Evolutionary conservation across 768 basidiomycete genomes (phyloP).

Genomic region (Lactarius akahatsu): DNA sequence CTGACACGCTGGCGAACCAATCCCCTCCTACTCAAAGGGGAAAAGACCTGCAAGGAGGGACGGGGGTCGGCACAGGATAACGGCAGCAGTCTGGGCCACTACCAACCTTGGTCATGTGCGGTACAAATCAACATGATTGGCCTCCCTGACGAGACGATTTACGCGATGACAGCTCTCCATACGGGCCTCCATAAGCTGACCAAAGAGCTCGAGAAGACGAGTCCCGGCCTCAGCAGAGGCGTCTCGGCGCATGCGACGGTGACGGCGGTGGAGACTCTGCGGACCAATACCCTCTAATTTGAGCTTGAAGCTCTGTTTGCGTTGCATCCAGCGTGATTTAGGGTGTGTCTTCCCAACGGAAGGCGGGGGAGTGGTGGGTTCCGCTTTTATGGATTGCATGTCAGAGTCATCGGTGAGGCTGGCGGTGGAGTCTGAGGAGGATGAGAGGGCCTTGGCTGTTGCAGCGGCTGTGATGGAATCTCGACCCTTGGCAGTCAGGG

Average conservation of each 20-base stretch:
- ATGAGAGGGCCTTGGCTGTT: constrained; percentile 24
- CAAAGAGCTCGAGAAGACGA: constrained; percentile 64
- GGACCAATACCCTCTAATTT: constrained; percentile 45
- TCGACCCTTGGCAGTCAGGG: constrained; percentile 35
- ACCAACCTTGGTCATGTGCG: constrained; percentile 27
- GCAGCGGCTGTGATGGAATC: constrained; percentile 29
- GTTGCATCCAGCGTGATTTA: constrained; percentile 51
- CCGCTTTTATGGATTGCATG: constrained; percentile 34
- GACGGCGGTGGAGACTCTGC: constrained; percentile 35
- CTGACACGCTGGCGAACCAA: constrained; percentile 1
- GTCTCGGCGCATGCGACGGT: constrained; percentile 32
- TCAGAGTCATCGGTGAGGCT: constrained; percentile 29
- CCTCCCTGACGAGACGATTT: constrained; percentile 53
- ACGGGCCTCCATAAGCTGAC: constrained; percentile 68
- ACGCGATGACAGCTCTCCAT: constrained; percentile 76
- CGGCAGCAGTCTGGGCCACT: constrained; percentile 3
- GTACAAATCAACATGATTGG: constrained; percentile 38
- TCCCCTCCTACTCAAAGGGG: background rate
- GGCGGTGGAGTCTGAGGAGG: constrained; percentile 25
- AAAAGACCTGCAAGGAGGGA: constrained; percentile 2
- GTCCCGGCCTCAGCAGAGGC: constrained; percentile 41
- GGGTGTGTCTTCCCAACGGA: constrained; percentile 31
- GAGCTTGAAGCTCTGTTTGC: constrained; percentile 60
- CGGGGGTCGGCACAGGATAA: constrained; percentile 7
- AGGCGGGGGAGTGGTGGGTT: constrained; percentile 34